Conservation (phyloP, 2,329 filamentous ascomycete species). For the Monosporascus sp. region DNA sequence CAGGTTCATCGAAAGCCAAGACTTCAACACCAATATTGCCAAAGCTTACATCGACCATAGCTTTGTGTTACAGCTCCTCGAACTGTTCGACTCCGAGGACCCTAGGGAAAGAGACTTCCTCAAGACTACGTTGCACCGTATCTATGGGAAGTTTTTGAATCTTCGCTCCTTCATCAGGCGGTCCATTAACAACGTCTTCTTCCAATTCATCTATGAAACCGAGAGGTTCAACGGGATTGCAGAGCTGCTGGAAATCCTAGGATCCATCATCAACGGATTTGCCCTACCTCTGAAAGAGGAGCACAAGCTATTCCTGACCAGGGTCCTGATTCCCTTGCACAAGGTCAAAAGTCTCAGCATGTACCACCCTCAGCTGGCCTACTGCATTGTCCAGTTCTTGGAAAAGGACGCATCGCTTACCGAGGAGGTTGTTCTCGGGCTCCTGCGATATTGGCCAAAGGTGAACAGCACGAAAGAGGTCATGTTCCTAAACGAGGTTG, state of each 20-base stretch:
- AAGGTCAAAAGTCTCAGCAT: slow-evolving; percentile 99
- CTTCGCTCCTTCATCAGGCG: slow-evolving; percentile 93
- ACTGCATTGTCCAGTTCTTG: slow-evolving; percentile 97
- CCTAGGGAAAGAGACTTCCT: slow-evolving; percentile 94
- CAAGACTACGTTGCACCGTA: slow-evolving; percentile 95
- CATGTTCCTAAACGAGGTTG: slow-evolving; percentile 98
- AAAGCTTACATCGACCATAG: slow-evolving; percentile 98
- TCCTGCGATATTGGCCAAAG: slow-evolving; percentile 97
- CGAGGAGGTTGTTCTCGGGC: slow-evolving; percentile 92
- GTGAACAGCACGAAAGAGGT: slow-evolving; percentile 99
- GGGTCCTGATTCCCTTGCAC: slow-evolving; percentile 88
- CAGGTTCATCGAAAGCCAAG: slow-evolving; percentile 97
- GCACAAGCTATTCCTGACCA: slow-evolving; percentile 94
- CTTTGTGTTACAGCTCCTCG: slow-evolving; percentile 93
- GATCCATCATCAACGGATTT: slow-evolving; percentile 98
- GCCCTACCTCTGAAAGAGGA: slow-evolving; percentile 95
- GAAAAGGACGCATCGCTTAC: slow-evolving; percentile 97
- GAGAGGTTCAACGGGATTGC: slow-evolving; percentile 98
- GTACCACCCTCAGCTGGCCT: slow-evolving; percentile 97
- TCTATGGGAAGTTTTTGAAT: slow-evolving; percentile 98
- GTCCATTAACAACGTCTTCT: slow-evolving; percentile 99
- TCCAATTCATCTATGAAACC: slow-evolving; percentile 98
- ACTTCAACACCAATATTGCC: slow-evolving; percentile 99
- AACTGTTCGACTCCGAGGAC: slow-evolving; percentile 97
- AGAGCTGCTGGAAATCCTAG: slow-evolving; percentile 90